Evolutionary conservation across 345 rosid genomes (phyloP), one percentile per base, ranked within the genome.

Genomic region (Populus nigra): DNA sequence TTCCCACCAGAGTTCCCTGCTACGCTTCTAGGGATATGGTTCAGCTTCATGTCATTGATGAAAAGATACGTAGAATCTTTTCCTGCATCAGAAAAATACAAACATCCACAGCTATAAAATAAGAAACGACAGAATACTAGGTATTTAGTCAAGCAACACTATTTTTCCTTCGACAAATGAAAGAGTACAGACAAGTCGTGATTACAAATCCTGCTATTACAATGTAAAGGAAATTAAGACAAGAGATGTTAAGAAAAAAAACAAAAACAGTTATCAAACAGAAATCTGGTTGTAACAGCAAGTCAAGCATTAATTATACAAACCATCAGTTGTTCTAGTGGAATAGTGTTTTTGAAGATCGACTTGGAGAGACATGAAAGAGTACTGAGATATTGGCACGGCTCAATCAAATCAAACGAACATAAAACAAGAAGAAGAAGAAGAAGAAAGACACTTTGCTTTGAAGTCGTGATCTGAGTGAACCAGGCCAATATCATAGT

Each of bases 341-440:
- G 53, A 15, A 47, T 15, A 15, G 53, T 47, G 6, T 47, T 47
- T 15, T 47, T 15, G 53, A 20, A 47, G 53, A 33, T 33, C 36
- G 5, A 1, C 18, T 4, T 13, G 5, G 2, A 66, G 81, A 81
- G 55, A 69, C 55, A 69, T 87, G 90, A 88, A 87, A 90, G 84
- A 84, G 94, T 85, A 89, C 87, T 84, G 89, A 83, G 97, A 93
- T 93, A 91, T 93, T 93, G 96, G 91, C 96, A 91, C 96, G 97
- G 94, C 97, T 93, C 94, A 93, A 93, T 93, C 96, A 93, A 87
- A 91, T 62, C 73, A 69, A 22, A 45, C 22, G 73, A 35, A 23
- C 7, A 66, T 7, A 43, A 1, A 38, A 41, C 12, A 65, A 41
- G 15, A 3, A 20, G 15, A 1, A 29, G 10, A 39, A 41, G 68